These are phyloP conservation scores for Globisporangium recalcitrans DNA, from an alignment of 352 stramenopile genomes.

Conservation along the genomic window DNA sequence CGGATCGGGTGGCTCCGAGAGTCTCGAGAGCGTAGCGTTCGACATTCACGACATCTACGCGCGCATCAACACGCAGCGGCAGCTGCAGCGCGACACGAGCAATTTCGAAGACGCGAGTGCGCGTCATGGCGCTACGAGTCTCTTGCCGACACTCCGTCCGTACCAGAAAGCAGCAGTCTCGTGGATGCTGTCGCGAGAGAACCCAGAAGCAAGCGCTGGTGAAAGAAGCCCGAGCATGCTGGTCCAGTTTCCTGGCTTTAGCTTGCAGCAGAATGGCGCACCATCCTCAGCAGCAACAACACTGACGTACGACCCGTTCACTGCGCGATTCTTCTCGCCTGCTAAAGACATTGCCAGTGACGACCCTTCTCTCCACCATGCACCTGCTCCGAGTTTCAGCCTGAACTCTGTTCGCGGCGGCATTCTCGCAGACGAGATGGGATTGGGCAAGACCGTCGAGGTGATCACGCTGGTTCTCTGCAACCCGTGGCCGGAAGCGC, in stretches of 20 bases:
- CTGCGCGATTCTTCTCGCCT: constrained; percentile 21
- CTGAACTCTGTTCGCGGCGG: constrained; percentile 46
- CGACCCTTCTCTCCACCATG: not conserved
- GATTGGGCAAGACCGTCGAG: constrained; percentile 84
- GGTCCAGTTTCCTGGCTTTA: constrained; percentile 1
- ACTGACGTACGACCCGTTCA: constrained; percentile 37
- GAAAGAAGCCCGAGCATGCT: constrained; percentile 17
- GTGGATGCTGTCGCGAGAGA: constrained; percentile 92
- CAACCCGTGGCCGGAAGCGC: constrained; percentile 20
- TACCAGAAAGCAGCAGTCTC: constrained; percentile 97
- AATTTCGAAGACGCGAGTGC: constrained; percentile 19
- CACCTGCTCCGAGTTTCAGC: constrained; percentile 8
- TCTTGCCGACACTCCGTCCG: constrained; percentile 85
- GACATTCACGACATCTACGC: constrained; percentile 58
- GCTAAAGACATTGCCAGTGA: not conserved
- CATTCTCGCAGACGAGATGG: constrained; percentile 93
- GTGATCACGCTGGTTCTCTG: constrained; percentile 58
- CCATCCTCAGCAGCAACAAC: not conserved
- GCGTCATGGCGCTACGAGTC: constrained; percentile 22
- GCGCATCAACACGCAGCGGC: constrained; percentile 33
- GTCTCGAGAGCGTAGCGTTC: constrained; percentile 19
- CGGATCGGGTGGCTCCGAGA: not conserved
- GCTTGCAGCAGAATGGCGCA: not conserved
- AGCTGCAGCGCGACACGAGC: constrained; percentile 28
- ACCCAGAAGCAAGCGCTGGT: constrained; percentile 5